Evolutionary conservation across 2,329 filamentous ascomycete species (phyloP).

Genomic region (Chaetothyriales sp.): DNA sequence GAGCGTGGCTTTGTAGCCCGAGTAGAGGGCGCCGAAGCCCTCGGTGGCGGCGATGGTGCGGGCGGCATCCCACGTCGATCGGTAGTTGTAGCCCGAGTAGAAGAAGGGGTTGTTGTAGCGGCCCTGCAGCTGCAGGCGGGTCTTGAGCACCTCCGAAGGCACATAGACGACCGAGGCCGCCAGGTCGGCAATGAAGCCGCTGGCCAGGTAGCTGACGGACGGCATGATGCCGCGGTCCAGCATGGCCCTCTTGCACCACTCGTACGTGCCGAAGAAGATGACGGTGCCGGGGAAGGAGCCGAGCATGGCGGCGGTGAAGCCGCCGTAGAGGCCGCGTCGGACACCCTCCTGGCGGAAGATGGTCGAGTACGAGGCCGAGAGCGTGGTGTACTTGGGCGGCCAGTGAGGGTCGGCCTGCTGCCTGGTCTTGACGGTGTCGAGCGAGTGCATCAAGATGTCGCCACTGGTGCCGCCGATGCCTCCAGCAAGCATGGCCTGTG

Average conservation of each 20-base stretch:
- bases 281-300: slow-evolving; percentile 90
- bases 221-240: slow-evolving; percentile 72
- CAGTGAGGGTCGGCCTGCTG: slow-evolving; percentile 93
- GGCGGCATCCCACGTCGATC: slow-evolving; percentile 67
- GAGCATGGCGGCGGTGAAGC: slow-evolving; percentile 79
- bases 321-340: slow-evolving; percentile 73
- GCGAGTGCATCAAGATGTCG: slow-evolving; percentile 96
- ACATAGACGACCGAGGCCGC: slow-evolving; percentile 90
- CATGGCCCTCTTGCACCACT: slow-evolving; percentile 83
- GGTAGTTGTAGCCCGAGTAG: slow-evolving; percentile 90
- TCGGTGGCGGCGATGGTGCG: slow-evolving; percentile 73
- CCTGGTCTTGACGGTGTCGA: slow-evolving; percentile 95
- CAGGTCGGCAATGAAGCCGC: slow-evolving; percentile 84
- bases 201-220: slow-evolving; percentile 70
- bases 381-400: slow-evolving; percentile 80
- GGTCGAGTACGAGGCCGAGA: slow-evolving; percentile 80
- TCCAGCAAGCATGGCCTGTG: slow-evolving; percentile 87
- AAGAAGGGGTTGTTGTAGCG: slow-evolving; percentile 92
- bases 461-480: slow-evolving; percentile 85
- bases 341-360: slow-evolving; percentile 90
- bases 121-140: slow-evolving; percentile 87
- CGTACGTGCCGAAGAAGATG: slow-evolving; percentile 91
- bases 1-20: slow-evolving; percentile 93
- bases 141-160: slow-evolving; percentile 94
- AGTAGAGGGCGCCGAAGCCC: slow-evolving; percentile 74